Evolutionary conservation across 176 grass and related monocot genomes (phyloP).

Genomic region (Bromus sterilis): DNA sequence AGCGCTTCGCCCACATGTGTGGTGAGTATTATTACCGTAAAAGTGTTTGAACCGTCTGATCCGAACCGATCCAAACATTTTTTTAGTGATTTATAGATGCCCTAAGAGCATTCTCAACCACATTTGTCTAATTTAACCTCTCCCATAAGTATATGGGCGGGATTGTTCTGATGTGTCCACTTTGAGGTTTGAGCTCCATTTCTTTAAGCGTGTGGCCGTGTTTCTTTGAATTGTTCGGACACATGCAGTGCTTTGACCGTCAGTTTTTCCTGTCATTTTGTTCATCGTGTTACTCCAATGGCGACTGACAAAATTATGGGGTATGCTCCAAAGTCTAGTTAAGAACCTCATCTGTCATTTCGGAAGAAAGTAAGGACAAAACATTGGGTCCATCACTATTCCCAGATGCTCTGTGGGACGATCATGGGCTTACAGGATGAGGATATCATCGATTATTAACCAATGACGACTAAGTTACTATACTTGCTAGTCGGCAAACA

Average conservation of each 20-base stretch:
- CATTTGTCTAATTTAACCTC: too few species aligned
- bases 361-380: background rate
- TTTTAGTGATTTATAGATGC: too few species aligned
- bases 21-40: too few species aligned
- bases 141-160: too few species aligned
- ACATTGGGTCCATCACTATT: background rate
- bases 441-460: background rate
- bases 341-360: background rate
- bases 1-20: too few species aligned
- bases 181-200: too few species aligned
- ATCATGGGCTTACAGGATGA: background rate
- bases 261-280: background rate
- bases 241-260: background rate
- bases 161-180: too few species aligned
- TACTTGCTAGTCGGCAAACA: background rate
- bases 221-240: too few species aligned
- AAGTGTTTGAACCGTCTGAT: too few species aligned
- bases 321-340: background rate
- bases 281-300: background rate
- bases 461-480: background rate
- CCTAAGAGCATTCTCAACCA: too few species aligned
- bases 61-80: too few species aligned
- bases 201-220: too few species aligned
- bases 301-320: background rate
- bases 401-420: constrained; percentile 5